These are phyloP conservation scores for Hirsutella minnesotensis DNA, from an alignment of 2,329 filamentous ascomycete genomes.

Conservation along the genomic window DNA sequence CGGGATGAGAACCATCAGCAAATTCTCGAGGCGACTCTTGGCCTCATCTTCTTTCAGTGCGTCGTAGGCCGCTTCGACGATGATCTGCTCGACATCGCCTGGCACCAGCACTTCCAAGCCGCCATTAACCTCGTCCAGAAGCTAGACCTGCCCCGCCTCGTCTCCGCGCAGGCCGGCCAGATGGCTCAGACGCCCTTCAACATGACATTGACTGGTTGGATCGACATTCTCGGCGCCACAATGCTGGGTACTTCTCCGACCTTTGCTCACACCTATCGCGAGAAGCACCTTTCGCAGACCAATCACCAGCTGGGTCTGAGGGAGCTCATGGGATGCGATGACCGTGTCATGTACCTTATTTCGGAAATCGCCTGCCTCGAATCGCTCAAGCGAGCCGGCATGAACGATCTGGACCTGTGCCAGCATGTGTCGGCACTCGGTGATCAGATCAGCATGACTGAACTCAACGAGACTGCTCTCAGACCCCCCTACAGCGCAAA, in stretches of 20 bases:
- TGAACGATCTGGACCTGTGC: constrained; percentile 79
- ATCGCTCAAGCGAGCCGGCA: constrained; percentile 69
- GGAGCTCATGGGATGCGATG: constrained; percentile 95
- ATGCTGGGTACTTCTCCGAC: constrained; percentile 78
- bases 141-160: constrained; percentile 62
- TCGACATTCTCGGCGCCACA: constrained; percentile 89
- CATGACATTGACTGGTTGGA: constrained; percentile 91
- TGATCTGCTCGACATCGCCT: constrained; percentile 78
- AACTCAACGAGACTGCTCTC: constrained; percentile 47
- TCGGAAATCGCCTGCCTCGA: constrained; percentile 96
- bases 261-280: constrained; percentile 90
- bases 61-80: constrained; percentile 81
- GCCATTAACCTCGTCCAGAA: constrained; percentile 76
- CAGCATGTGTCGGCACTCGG: constrained; percentile 82
- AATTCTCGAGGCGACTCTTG: constrained; percentile 84
- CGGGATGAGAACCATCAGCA: constrained; percentile 72
- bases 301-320: constrained; percentile 60
- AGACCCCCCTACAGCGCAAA: constrained; percentile 53
- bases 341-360: constrained; percentile 94
- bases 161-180: constrained; percentile 45
- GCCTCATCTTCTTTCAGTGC: constrained; percentile 94
- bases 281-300: constrained; percentile 68
- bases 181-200: constrained; percentile 65
- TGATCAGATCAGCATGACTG: constrained; percentile 73
- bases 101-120: constrained; percentile 95